These are phyloP conservation scores for Colletotrichum tamarilloi DNA, from an alignment of 2,329 filamentous ascomycete species.

Conservation along the genomic window DNA sequence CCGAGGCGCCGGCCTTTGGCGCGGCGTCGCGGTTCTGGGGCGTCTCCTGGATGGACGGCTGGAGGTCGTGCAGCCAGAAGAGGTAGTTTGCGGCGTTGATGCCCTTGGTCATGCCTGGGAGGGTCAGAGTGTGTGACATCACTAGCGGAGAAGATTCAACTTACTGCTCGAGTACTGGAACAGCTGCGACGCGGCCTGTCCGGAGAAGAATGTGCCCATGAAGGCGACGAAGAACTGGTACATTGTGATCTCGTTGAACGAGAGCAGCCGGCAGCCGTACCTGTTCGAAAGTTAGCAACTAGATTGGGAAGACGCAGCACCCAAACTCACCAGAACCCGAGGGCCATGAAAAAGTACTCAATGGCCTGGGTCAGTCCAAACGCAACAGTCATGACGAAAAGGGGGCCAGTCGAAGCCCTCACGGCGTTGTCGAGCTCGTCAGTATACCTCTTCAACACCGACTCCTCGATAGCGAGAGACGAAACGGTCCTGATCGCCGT, in stretches of 20 bases:
- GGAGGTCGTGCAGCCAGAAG: constrained; percentile 57
- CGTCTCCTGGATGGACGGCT: constrained; percentile 55
- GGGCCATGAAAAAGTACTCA: constrained; percentile 51
- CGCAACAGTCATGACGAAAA: constrained; percentile 48
- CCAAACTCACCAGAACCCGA: constrained; percentile 51
- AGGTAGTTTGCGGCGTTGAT: constrained; percentile 61
- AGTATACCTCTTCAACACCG: constrained; percentile 44
- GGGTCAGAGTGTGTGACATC: constrained; percentile 5
- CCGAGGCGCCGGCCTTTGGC: constrained; percentile 47
- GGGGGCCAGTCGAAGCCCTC: constrained; percentile 42
- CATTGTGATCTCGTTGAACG: constrained; percentile 49
- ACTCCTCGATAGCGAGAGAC: constrained; percentile 54
- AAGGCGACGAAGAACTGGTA: constrained; percentile 63
- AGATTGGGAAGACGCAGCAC: too few species aligned
- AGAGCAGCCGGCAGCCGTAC: constrained; percentile 52
- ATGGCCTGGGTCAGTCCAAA: constrained; percentile 51
- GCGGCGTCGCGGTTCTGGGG: constrained; percentile 50
- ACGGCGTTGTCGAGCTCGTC: constrained; percentile 45
- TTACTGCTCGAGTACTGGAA: constrained; percentile 60
- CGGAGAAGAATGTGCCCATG: constrained; percentile 60
- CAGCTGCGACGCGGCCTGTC: constrained; percentile 52
- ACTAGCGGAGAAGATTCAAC: background rate
- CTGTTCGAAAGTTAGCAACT: constrained; percentile 1
- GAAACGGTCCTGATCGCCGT: constrained; percentile 54
- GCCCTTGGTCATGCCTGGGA: constrained; percentile 60